Base-by-base conservation (phyloP, 331 rosid genomes). In the Telfairia occidentalis region DNA sequence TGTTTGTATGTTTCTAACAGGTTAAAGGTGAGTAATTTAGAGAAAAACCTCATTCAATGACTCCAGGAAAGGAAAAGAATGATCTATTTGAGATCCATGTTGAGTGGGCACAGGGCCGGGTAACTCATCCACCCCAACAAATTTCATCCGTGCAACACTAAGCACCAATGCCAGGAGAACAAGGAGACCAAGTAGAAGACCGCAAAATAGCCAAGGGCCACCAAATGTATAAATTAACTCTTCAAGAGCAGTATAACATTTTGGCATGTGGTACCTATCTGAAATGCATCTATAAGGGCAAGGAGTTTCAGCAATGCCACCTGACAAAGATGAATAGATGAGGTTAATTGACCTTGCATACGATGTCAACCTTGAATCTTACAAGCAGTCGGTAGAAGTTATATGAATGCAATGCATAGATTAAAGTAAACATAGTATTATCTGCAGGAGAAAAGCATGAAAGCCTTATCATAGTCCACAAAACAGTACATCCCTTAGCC, bases 161-260 rank as follows among this genome's bases (percentile, higher is more conserved):
- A 95, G 92, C 81, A 92, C 99, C 87, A 95, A 70, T 72, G 99
- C 97, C 57, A 95, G 84, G 74, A 95, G 89, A 75, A 90, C 81
- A 84, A 95, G 90, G 52, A 95, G 97, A 78, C 87, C 91, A 28
- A 83, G 78, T 73, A 95, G 97, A 72, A 95, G 87, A 76, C 92
- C 91, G 77, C 94, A 92, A 74, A 95, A 95, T 65, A 90, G 75
- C 99, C 97, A 95, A 35, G 99, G 99, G 65, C 99, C 97, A 19
- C 99, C 99, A 82, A 95, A 95, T 67, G 97, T 95, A 80, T 90
- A 87, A 69, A 95, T 86, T 84, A 95, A 86, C 84, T 95, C 99
- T 83, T 95, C 99, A 58, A 92, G 97, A 45, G 97, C 97, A 1
- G 99, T 95, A 77, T 89, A 95, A 80, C 99, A 95, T 78, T 89